These are phyloP conservation scores for Aspergillus hancockii DNA, from an alignment of 495 filamentous ascomycete species.

Conservation along the genomic window DNA sequence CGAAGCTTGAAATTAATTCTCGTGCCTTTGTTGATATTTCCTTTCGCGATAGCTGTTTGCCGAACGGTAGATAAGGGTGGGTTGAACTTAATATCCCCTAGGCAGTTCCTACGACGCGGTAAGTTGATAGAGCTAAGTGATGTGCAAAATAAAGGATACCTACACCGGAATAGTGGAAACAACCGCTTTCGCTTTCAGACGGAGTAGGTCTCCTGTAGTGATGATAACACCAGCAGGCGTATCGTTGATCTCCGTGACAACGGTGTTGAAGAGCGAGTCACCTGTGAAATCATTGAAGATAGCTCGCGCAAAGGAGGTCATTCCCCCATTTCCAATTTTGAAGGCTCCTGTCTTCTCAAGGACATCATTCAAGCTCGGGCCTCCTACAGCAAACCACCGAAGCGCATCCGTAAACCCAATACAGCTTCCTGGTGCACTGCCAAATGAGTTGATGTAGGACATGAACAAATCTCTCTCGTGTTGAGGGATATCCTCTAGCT, in stretches of 20 bases:
- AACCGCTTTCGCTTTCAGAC: not conserved
- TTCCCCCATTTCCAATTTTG: slow-evolving; percentile 20
- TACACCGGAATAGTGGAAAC: slow-evolving; percentile 17
- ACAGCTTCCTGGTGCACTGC: slow-evolving; percentile 16
- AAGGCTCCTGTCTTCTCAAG: slow-evolving; percentile 19
- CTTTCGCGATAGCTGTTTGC: slow-evolving; percentile 18
- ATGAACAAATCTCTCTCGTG: slow-evolving; percentile 20
- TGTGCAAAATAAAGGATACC: no score
- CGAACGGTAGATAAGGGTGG: slow-evolving; percentile 22
- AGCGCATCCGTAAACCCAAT: slow-evolving; percentile 24
- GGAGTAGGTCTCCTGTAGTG: not conserved
- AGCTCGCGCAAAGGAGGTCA: slow-evolving; percentile 17
- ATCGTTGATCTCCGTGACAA: slow-evolving; percentile 1
- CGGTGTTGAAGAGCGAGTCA: slow-evolving; percentile 1
- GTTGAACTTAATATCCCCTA: slow-evolving; percentile 22
- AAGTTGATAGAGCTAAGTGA: no score
- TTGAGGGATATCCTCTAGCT: not conserved
- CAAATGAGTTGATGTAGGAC: slow-evolving; percentile 19
- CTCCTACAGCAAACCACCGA: slow-evolving; percentile 20
- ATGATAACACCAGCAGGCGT: not conserved
- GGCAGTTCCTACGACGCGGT: no score
- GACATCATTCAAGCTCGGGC: slow-evolving; percentile 5
- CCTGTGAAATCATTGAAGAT: slow-evolving; percentile 20
- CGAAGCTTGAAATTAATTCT: slow-evolving; percentile 30
- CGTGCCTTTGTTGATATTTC: slow-evolving; percentile 27